phyloP scores from a whole-genome alignment of 2,329 filamentous ascomycete species.

The Pezicula radicicola region DNA sequence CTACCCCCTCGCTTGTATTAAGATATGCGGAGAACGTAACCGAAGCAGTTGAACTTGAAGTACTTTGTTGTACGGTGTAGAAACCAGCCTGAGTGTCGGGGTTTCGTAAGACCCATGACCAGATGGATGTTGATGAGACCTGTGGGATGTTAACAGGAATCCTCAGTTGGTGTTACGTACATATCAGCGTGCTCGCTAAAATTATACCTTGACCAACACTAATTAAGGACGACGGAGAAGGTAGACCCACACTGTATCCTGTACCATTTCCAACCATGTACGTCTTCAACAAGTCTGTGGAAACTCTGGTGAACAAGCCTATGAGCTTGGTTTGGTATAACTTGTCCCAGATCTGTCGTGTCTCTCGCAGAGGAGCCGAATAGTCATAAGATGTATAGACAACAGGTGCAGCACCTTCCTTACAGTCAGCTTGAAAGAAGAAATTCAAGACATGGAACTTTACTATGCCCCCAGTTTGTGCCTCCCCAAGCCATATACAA shows the following conservation, averaged over 20 bases:
- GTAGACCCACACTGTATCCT: constrained; percentile 33
- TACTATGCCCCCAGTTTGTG: constrained; percentile 51
- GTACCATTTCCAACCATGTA: constrained; percentile 54
- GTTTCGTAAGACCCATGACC: constrained; percentile 50
- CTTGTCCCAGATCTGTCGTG: constrained; percentile 48
- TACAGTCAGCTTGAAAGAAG: not conserved
- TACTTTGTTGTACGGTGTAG: constrained; percentile 45
- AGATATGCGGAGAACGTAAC: constrained; percentile 44
- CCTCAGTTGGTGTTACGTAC: not conserved
- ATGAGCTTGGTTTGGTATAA: constrained; percentile 53
- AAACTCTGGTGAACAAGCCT: constrained; percentile 50
- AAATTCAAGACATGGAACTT: constrained; percentile 11
- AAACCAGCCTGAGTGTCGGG: constrained; percentile 47
- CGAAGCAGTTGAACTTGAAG: constrained; percentile 39
- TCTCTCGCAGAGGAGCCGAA: constrained; percentile 49
- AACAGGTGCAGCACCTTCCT: constrained; percentile 38
- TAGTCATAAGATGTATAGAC: constrained; percentile 46
- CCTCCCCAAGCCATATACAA: constrained; percentile 53
- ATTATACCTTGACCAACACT: too few relatives aligned
- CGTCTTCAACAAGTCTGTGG: constrained; percentile 46
- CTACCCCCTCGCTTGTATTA: constrained; percentile 41
- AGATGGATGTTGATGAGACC: constrained; percentile 36
- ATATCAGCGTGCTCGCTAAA: too few relatives aligned
- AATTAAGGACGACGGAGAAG: constrained; percentile 18
- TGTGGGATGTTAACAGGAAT: constrained; percentile 6